Evolutionary conservation across 129 eudicot species (phyloP).

Genomic region (Tagetes erecta): DNA sequence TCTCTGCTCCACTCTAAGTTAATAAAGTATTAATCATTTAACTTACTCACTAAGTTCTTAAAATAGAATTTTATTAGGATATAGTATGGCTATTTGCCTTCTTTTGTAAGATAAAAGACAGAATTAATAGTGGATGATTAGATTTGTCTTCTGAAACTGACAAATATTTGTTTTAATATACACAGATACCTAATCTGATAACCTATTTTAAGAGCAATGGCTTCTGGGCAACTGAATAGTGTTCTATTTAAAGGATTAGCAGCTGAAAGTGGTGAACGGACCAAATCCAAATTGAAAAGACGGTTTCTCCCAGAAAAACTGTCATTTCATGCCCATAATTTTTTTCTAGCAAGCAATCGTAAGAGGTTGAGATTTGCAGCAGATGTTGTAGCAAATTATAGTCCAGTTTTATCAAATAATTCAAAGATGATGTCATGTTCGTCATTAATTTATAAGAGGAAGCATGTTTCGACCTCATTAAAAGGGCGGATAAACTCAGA

Average conservation of each 20-base stretch:
- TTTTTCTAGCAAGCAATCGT: conserved; percentile 3
- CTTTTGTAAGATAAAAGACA: conserved; percentile 15
- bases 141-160: conserved; percentile 9
- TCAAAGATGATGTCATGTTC: conserved; percentile 33
- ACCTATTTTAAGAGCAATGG: conserved; percentile 36
- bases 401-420: conserved; percentile 32
- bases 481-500: conserved; percentile 45
- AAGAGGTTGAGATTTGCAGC: conserved; percentile 40
- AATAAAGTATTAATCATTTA: conserved; percentile 6
- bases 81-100: conserved; percentile 1
- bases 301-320: conserved; percentile 26
- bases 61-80: background rate
- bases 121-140: conserved; percentile 1
- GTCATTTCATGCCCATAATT: conserved; percentile 28
- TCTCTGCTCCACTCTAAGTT: conserved; percentile 37
- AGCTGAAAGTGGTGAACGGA: conserved; percentile 33
- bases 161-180: conserved; percentile 15
- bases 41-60: background rate
- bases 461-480: conserved; percentile 24
- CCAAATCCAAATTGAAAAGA: conserved; percentile 21
- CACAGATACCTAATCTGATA: conserved; percentile 36
- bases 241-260: conserved; percentile 36
- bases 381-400: conserved; percentile 34
- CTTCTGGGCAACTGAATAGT: conserved; percentile 48
- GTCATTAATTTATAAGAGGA: conserved; percentile 51